These are phyloP conservation scores for Phytopythium sindhum DNA, from an alignment of 352 stramenopile genomes.

Conservation along the genomic window DNA sequence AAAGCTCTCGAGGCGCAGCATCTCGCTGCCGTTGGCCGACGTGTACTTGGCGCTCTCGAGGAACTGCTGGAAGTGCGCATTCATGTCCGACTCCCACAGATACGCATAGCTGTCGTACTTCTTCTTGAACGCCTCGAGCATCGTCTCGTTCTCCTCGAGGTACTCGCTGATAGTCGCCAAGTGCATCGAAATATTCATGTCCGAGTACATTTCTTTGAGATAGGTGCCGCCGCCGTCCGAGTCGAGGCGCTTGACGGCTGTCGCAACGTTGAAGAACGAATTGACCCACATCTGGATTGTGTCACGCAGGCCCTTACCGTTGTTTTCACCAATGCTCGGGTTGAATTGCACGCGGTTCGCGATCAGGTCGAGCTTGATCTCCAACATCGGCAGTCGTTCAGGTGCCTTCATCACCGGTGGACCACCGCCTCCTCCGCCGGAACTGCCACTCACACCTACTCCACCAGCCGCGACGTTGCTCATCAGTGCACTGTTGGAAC, in stretches of 20 bases:
- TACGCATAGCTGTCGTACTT: slow-evolving; percentile 95
- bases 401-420: slow-evolving; percentile 38
- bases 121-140: slow-evolving; percentile 90
- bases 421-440: slow-evolving; percentile 27
- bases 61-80: slow-evolving; percentile 92
- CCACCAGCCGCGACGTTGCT: not conserved
- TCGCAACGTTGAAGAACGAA: slow-evolving; percentile 95
- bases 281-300: slow-evolving; percentile 97
- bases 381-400: slow-evolving; percentile 91
- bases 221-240: slow-evolving; percentile 94
- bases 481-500: slow-evolving; percentile 16
- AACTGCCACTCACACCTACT: slow-evolving; percentile 26
- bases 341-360: slow-evolving; percentile 86
- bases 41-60: slow-evolving; percentile 61
- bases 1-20: slow-evolving; percentile 94
- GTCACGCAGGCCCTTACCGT: slow-evolving; percentile 92
- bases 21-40: slow-evolving; percentile 64
- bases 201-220: slow-evolving; percentile 95
- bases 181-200: slow-evolving; percentile 94
- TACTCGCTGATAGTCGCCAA: slow-evolving; percentile 93
- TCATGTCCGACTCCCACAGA: slow-evolving; percentile 96
- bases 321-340: slow-evolving; percentile 83
- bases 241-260: slow-evolving; percentile 95
- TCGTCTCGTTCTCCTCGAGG: slow-evolving; percentile 90
- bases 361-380: slow-evolving; percentile 96